Conservation (phyloP, 2,329 filamentous ascomycete species). For the Zymoseptoria tritici region DNA sequence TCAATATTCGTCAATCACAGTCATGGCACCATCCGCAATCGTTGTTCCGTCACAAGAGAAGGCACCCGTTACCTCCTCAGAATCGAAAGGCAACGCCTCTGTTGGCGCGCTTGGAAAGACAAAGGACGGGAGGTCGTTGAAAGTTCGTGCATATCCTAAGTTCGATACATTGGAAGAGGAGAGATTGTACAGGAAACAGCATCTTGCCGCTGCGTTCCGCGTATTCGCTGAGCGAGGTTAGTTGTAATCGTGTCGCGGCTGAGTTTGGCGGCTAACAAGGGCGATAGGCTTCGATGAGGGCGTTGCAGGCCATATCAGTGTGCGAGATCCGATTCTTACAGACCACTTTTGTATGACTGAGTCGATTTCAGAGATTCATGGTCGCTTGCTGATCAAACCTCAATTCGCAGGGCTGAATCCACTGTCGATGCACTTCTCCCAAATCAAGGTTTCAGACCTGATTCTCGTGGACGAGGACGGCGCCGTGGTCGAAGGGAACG, state of each 20-base stretch:
- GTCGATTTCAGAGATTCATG: background rate
- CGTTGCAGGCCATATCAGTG: conserved; percentile 35
- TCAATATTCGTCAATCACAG: no score
- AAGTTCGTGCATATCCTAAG: conserved; percentile 39
- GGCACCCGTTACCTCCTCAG: conserved; percentile 6
- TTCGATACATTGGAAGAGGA: conserved; percentile 33
- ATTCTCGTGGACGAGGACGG: conserved; percentile 40
- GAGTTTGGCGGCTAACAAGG: no score
- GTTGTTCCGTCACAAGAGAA: conserved; percentile 21
- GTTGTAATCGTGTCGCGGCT: no score
- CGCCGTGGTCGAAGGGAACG: conserved; percentile 35
- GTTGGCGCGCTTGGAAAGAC: conserved; percentile 43
- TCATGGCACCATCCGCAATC: conserved; percentile 34
- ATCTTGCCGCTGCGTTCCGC: conserved; percentile 38
- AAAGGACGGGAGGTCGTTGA: conserved; percentile 38
- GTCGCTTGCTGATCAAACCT: background rate
- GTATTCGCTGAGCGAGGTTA: conserved; percentile 35
- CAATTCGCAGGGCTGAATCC: conserved; percentile 34
- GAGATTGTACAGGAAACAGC: conserved; percentile 35
- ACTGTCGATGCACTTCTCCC: conserved; percentile 38
- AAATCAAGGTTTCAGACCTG: conserved; percentile 38
- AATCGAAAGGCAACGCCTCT: conserved; percentile 35
- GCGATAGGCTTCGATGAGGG: conserved; percentile 33
- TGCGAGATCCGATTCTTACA: conserved; percentile 33
- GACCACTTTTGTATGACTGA: conserved; percentile 28